Percentiles rank a stretch among this genome's conserved stretches.
phyloP scores from a whole-genome alignment of 164 flowering plant genomes.

The Brasenia schreberi region DNA sequence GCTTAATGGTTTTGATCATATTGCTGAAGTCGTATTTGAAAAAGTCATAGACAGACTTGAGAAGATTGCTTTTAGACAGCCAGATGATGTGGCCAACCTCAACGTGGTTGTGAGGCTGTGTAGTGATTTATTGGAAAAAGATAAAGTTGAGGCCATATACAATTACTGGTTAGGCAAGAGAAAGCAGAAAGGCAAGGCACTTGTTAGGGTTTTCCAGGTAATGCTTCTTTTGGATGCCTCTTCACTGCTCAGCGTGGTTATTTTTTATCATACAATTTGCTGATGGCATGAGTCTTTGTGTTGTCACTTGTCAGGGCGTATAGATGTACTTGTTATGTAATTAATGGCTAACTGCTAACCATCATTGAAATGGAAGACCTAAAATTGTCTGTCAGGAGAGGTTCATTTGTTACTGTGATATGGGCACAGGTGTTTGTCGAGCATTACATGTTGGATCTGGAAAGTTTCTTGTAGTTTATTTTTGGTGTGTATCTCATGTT shows the following conservation, averaged over 20 bases:
- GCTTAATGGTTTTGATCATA: conserved; percentile 12
- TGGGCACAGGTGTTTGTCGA: no score
- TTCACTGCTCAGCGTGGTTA: neutral
- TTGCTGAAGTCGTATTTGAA: conserved; percentile 60
- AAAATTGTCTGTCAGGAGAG: neutral
- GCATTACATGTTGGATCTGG: no score
- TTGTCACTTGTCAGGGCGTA: neutral
- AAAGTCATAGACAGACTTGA: conserved; percentile 62
- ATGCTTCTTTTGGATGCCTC: neutral
- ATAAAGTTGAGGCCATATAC: conserved; percentile 36
- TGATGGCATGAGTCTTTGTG: neutral
- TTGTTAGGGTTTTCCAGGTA: conserved; percentile 83
- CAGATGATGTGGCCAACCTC: conserved; percentile 42
- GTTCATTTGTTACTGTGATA: no score
- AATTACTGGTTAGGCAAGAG: conserved; percentile 61
- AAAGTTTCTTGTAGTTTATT: no score
- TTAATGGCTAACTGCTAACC: neutral
- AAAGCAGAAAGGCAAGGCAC: conserved; percentile 33
- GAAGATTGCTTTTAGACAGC: conserved; percentile 37
- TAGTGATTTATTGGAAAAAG: conserved; percentile 26
- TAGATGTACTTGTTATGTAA: neutral
- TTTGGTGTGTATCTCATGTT: no score
- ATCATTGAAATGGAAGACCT: neutral
- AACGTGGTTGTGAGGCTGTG: conserved; percentile 23
- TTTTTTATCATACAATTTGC: neutral